Base-by-base conservation (phyloP, 1,284 basidiomycete genomes). In the Grifola frondosa region DNA sequence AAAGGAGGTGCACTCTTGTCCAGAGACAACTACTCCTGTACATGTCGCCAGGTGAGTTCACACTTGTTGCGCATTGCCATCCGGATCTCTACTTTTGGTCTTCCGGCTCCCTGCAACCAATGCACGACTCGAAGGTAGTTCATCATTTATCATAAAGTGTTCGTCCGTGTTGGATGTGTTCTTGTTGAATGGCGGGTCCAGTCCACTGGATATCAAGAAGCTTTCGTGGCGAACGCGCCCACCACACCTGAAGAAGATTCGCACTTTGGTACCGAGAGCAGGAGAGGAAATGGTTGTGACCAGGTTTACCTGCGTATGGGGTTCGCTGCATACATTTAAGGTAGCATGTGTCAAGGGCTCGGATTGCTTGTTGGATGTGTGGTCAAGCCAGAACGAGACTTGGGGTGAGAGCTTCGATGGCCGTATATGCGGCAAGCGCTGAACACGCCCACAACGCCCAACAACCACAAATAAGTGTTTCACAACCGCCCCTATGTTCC, bases 331-430 rank as follows among this genome's bases (percentile, higher is more conserved):
- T 28, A 53, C 53, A 21, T 56, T 56, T 38, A 42, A 51, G 41
- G 23, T 54, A 35, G 50, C 47, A 8, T 58, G 56, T 32, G 42
- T 44, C 3, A 20, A 39, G 33, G 44, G 39, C n/a, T 44, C 46
- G n/a, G 40, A 52, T 20, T 58, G 57, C 29, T 24, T 54, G 25
- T 40, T 58, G 8, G 57, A 58, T 36, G 49, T 58, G 11, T 58
- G 57, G 57, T 54, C 54, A 15, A 58, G 49, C 40, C 54, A 58
- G 46, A 54, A 54, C 39, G 52, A 41, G 31, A 58, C 54, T 12
- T 56, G 52, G 43, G 57, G 57, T 58, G 42, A 49, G 48, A 8
- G 7, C 33, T 6, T 16, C 17, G n/a, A 8, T 17, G 16, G 9
- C 30, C 8, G 9, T 16, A 8, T 32, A 8, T 32, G 13, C 9